A percentile compares a stretch with the other conserved stretches of the same genome.
Conservation (phyloP, 129 eudicot species). For the Escallonia herrerae region DNA sequence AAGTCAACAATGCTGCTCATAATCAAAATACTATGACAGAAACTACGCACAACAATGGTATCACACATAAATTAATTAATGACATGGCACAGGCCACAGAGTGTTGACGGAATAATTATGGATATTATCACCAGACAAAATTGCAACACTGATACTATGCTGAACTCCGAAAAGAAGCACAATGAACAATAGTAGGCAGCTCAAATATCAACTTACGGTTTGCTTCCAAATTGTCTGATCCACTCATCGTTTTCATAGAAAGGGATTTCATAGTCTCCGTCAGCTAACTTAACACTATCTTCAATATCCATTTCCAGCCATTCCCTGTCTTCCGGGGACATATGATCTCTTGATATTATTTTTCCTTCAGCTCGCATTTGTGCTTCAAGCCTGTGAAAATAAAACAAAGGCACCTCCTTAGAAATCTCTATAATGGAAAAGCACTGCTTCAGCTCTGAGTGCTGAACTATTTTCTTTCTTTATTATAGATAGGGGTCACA, state of each 20-base stretch:
- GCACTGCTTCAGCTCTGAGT: background rate
- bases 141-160: too few relatives aligned
- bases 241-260: conserved; percentile 73
- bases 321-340: conserved; percentile 80
- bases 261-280: conserved; percentile 51
- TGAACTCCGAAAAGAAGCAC: background rate
- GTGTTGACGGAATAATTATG: too few relatives aligned
- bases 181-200: background rate
- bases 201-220: conserved; percentile 65
- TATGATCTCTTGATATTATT: conserved; percentile 65
- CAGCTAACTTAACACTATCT: conserved; percentile 49
- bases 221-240: conserved; percentile 52
- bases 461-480: background rate
- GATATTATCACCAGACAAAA: too few relatives aligned
- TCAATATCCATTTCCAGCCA: conserved; percentile 95
- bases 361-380: conserved; percentile 83
- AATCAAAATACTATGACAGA: too few relatives aligned
- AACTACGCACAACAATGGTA: too few relatives aligned
- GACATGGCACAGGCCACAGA: too few relatives aligned
- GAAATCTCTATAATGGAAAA: background rate
- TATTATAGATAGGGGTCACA: conserved; percentile 11
- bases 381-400: conserved; percentile 61
- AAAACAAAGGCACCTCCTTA: background rate
- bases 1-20: too few relatives aligned
- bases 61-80: too few relatives aligned